Evolutionary conservation across 2,329 filamentous ascomycete species (phyloP).

Genomic region (Magnaporthiopsis incrustans): DNA sequence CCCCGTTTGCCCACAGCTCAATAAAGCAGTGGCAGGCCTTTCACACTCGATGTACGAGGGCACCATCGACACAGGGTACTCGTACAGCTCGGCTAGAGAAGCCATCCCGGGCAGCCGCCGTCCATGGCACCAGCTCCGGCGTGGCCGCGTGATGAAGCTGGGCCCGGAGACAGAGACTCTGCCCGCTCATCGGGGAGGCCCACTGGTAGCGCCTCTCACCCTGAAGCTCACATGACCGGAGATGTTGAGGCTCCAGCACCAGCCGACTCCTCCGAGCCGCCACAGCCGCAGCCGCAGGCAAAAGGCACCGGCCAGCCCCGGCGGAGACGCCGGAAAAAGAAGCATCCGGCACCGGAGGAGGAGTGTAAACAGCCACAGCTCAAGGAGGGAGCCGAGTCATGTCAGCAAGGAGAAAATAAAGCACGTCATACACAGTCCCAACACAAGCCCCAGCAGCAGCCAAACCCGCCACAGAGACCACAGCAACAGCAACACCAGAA

Average conservation of each 20-base stretch:
- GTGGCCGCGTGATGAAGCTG: background rate
- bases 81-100: too few species aligned
- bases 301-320: background rate
- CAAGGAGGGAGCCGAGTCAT: background rate
- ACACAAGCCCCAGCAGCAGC: background rate
- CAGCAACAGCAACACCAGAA: background rate
- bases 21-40: background rate
- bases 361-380: background rate
- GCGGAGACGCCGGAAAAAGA: constrained; percentile 1
- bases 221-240: background rate
- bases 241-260: background rate
- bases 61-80: background rate
- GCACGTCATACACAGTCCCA: background rate
- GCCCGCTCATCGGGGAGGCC: background rate
- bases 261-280: background rate
- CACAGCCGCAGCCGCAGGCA: background rate
- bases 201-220: background rate
- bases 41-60: background rate
- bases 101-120: too few species aligned
- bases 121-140: background rate
- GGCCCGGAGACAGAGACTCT: background rate
- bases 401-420: background rate
- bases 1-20: background rate
- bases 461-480: background rate
- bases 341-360: background rate